A percentile compares a stretch with the other conserved stretches of the same genome.
These are phyloP conservation scores for Floccularia luteovirens DNA, from an alignment of 768 basidiomycete genomes.

Conservation along the genomic window DNA sequence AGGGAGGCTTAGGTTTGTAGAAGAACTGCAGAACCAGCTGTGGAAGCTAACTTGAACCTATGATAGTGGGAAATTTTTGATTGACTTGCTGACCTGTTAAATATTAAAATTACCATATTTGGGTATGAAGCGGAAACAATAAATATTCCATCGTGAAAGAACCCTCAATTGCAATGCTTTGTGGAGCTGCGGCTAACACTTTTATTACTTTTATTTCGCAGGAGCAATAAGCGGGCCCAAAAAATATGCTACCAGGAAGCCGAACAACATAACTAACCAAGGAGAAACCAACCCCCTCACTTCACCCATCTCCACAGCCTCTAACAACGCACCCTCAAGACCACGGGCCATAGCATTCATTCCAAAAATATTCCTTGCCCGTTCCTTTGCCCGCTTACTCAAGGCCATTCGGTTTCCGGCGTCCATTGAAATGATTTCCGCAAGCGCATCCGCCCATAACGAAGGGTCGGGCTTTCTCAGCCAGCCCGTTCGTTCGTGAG, in stretches of 20 bases:
- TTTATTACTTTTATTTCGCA: not conserved
- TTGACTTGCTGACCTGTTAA: too few relatives aligned
- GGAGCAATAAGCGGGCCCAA: conserved; percentile 14
- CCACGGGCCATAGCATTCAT: conserved; percentile 66
- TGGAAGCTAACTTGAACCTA: too few relatives aligned
- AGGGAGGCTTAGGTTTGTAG: too few relatives aligned
- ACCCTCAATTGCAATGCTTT: too few relatives aligned
- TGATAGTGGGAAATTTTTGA: too few relatives aligned
- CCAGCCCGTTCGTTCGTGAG: conserved; percentile 65
- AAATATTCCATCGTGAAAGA: too few relatives aligned
- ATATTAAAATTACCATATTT: too few relatives aligned
- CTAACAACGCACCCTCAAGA: conserved; percentile 45
- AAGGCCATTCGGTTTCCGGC: conserved; percentile 37
- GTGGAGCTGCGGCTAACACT: too few relatives aligned
- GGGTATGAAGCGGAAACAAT: too few relatives aligned
- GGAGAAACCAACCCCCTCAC: conserved; percentile 14
- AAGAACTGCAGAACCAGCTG: too few relatives aligned
- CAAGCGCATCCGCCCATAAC: conserved; percentile 66
- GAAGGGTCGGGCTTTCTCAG: conserved; percentile 53
- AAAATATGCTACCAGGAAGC: conserved; percentile 22
- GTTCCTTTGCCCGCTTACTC: conserved; percentile 42
- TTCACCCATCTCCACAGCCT: conserved; percentile 50
- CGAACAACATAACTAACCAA: conserved; percentile 19
- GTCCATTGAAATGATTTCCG: conserved; percentile 44
- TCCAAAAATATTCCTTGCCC: conserved; percentile 65